phyloP scores from a whole-genome alignment of 352 stramenopile species.

The Globisporangium takayamanum region DNA sequence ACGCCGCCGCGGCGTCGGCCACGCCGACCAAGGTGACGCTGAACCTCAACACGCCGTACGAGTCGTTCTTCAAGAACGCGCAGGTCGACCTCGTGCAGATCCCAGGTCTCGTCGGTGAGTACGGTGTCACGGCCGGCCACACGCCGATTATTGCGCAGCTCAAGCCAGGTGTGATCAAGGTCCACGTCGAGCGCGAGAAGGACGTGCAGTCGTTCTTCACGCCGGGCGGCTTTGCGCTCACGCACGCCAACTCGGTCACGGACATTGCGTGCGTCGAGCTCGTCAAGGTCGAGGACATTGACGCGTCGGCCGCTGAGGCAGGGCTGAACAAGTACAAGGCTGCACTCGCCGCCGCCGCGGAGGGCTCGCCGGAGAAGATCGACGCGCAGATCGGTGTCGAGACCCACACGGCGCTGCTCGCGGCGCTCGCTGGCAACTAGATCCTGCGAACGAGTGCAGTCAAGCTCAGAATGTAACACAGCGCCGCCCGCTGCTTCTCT shows the following conservation, averaged over 20 bases:
- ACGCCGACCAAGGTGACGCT: slow-evolving; percentile 79
- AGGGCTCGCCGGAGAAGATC: slow-evolving; percentile 87
- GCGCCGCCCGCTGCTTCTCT: too few species aligned
- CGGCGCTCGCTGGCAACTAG: slow-evolving; percentile 77
- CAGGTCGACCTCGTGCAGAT: slow-evolving; percentile 92
- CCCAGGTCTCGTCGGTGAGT: slow-evolving; percentile 94
- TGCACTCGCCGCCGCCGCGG: slow-evolving; percentile 65
- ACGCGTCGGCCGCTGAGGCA: slow-evolving; percentile 81
- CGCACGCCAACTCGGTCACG: slow-evolving; percentile 93
- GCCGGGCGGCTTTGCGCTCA: slow-evolving; percentile 94
- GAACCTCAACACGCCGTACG: slow-evolving; percentile 79
- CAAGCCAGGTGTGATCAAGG: slow-evolving; percentile 93
- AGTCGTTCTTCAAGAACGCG: slow-evolving; percentile 76
- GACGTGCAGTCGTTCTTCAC: slow-evolving; percentile 97
- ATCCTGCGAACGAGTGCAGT: slow-evolving; percentile 4
- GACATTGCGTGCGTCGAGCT: slow-evolving; percentile 97
- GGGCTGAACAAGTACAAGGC: slow-evolving; percentile 91
- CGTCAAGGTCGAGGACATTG: slow-evolving; percentile 96
- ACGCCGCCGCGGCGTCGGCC: slow-evolving; percentile 25
- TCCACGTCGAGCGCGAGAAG: slow-evolving; percentile 79
- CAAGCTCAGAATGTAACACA: too few species aligned
- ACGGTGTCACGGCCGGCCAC: slow-evolving; percentile 96
- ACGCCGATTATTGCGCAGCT: slow-evolving; percentile 95
- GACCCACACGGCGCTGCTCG: slow-evolving; percentile 90
- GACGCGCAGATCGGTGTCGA: slow-evolving; percentile 96